Percentiles rank a stretch among this genome's conserved stretches.
These are phyloP conservation scores for Hypoxylon sp. DNA, from an alignment of 2,329 filamentous ascomycete species.

Conservation along the genomic window DNA sequence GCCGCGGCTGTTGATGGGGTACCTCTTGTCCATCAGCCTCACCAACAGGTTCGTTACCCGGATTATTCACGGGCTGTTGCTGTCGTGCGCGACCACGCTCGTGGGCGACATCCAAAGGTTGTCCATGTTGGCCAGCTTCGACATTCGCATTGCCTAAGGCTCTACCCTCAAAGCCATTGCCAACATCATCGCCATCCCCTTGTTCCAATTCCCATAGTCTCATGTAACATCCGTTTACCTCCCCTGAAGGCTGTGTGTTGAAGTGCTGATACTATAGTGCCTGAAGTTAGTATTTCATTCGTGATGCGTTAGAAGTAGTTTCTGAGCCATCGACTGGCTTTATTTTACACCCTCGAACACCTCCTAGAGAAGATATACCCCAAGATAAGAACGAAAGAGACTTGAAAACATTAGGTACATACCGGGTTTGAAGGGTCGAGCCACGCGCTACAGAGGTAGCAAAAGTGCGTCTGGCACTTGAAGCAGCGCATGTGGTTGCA, in stretches of 20 bases:
- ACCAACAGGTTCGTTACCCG: conserved; percentile 53
- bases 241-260: conserved; percentile 72
- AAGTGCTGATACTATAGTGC: conserved; percentile 80
- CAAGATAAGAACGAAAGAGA: conserved; percentile 11
- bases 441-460: conserved; percentile 94
- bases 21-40: conserved; percentile 44
- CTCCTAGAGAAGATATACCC: not conserved
- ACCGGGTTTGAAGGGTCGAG: conserved; percentile 80
- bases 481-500: conserved; percentile 98
- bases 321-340: not conserved
- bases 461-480: conserved; percentile 92
- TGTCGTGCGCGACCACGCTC: conserved; percentile 26
- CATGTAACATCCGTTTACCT: conserved; percentile 79
- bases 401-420: conserved; percentile 16
- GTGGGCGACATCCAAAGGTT: conserved; percentile 42
- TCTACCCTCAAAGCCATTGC: conserved; percentile 60
- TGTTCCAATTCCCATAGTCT: conserved; percentile 91
- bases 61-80: conserved; percentile 48
- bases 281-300: conserved; percentile 72
- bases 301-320: not conserved
- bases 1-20: conserved; percentile 39
- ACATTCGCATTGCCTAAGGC: conserved; percentile 40
- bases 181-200: conserved; percentile 76
- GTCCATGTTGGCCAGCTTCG: conserved; percentile 45
- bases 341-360: not conserved